Conservation (phyloP, 768 basidiomycete species). For the Russula emetica region DNA sequence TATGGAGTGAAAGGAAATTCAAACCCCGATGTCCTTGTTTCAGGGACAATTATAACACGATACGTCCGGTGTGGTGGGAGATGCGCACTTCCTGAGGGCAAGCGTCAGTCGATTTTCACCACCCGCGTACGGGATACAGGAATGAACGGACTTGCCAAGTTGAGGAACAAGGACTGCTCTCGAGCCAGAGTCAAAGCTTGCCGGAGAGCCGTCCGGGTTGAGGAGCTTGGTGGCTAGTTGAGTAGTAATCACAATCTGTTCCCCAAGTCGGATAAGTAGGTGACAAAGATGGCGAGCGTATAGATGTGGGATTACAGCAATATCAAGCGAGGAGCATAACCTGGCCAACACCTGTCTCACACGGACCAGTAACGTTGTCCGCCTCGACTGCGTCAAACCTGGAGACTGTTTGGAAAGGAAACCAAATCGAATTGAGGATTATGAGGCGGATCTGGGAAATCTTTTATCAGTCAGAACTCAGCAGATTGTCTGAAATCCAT, state of each 20-base stretch:
- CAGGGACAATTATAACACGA: conserved; percentile 43
- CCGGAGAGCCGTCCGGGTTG: conserved; percentile 57
- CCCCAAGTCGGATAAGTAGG: background rate
- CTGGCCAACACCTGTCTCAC: conserved; percentile 52
- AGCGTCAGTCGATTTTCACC: background rate
- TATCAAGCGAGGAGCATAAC: conserved; percentile 40
- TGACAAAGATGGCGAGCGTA: background rate
- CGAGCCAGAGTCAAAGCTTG: conserved; percentile 60
- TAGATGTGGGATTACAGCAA: conserved; percentile 14
- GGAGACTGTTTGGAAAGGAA: conserved; percentile 56
- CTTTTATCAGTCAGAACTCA: background rate
- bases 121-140: background rate
- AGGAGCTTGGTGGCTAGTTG: conserved; percentile 69
- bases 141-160: conserved; percentile 44
- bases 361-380: conserved; percentile 44
- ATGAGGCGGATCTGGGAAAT: conserved; percentile 51
- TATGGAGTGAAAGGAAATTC: conserved; percentile 24
- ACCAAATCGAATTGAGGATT: conserved; percentile 63
- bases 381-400: conserved; percentile 38
- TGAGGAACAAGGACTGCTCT: conserved; percentile 63
- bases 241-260: conserved; percentile 54
- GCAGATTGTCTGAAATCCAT: background rate
- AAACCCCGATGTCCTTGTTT: conserved; percentile 41
- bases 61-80: conserved; percentile 44
- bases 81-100: conserved; percentile 35